phyloP scores from a whole-genome alignment of 352 stramenopile genomes.

The Saprolegnia parasitica region DNA sequence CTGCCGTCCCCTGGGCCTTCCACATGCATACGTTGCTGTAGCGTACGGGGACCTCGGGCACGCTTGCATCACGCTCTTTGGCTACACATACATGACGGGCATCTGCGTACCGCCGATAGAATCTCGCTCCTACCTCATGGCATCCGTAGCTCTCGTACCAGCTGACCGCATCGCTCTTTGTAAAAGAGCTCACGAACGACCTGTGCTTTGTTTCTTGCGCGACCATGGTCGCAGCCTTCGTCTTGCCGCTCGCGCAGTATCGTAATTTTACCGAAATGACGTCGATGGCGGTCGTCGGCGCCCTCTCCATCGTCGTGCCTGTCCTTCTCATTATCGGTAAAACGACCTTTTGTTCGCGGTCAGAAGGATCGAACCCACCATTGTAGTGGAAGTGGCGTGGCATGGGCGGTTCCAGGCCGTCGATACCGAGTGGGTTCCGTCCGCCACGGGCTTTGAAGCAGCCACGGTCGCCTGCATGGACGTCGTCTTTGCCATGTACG shows the following conservation, averaged over 20 bases:
- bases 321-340: slow-evolving; percentile 25
- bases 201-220: slow-evolving; percentile 28
- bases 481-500: slow-evolving; percentile 27
- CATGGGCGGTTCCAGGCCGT: slow-evolving; percentile 2
- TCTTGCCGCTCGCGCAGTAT: slow-evolving; percentile 24
- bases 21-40: not conserved
- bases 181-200: slow-evolving; percentile 23
- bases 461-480: slow-evolving; percentile 26
- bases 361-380: not conserved
- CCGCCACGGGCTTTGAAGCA: slow-evolving; percentile 5
- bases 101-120: slow-evolving; percentile 9
- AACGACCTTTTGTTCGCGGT: not conserved
- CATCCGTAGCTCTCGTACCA: slow-evolving; percentile 25
- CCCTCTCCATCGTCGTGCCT: slow-evolving; percentile 20
- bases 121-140: not conserved
- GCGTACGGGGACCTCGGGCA: slow-evolving; percentile 25
- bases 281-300: slow-evolving; percentile 21
- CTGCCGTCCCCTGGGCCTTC: not conserved
- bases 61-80: slow-evolving; percentile 27
- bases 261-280: slow-evolving; percentile 29
- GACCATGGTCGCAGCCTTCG: slow-evolving; percentile 15
- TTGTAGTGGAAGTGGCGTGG: slow-evolving; percentile 22
- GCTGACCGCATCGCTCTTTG: slow-evolving; percentile 21
- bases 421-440: slow-evolving; percentile 9
- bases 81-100: slow-evolving; percentile 25